Evolutionary conservation across 306 rosid species (phyloP).

Genomic region (Cajanus cajan): DNA sequence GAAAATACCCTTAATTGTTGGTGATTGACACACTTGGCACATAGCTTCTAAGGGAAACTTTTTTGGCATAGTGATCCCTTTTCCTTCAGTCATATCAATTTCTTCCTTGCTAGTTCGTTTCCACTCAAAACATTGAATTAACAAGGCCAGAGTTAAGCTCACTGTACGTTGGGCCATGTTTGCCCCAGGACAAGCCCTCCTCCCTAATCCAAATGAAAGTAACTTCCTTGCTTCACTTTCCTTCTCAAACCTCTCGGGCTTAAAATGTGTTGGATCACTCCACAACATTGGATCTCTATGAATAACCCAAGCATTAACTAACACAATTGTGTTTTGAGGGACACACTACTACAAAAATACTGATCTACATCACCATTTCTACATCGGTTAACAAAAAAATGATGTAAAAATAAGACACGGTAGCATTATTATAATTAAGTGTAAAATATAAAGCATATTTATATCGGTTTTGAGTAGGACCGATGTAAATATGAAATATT

Average conservation of each 20-base stretch:
- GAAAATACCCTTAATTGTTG: neutral
- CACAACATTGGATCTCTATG: slow-evolving; percentile 8
- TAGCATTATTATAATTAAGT: no score
- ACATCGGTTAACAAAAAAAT: no score
- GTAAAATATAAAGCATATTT: no score
- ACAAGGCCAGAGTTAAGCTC: neutral
- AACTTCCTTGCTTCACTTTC: neutral
- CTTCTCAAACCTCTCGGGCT: slow-evolving; percentile 9
- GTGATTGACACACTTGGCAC: neutral
- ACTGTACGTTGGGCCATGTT: slow-evolving; percentile 8
- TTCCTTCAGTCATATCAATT: slow-evolving; percentile 9
- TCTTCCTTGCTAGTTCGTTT: neutral
- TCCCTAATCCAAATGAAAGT: neutral
- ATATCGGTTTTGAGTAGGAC: no score
- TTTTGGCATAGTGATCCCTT: neutral
- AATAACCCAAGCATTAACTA: slow-evolving; percentile 16
- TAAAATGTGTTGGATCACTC: neutral
- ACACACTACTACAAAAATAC: no score
- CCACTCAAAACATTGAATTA: slow-evolving; percentile 11
- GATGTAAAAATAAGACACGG: no score
- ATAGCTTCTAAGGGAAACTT: neutral
- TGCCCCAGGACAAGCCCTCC: slow-evolving; percentile 1
- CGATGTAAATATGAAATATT: no score
- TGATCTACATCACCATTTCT: no score
- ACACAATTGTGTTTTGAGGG: neutral